These are phyloP conservation scores for Didymella sp. DNA, from an alignment of 2,329 filamentous ascomycete species.

Conservation along the genomic window DNA sequence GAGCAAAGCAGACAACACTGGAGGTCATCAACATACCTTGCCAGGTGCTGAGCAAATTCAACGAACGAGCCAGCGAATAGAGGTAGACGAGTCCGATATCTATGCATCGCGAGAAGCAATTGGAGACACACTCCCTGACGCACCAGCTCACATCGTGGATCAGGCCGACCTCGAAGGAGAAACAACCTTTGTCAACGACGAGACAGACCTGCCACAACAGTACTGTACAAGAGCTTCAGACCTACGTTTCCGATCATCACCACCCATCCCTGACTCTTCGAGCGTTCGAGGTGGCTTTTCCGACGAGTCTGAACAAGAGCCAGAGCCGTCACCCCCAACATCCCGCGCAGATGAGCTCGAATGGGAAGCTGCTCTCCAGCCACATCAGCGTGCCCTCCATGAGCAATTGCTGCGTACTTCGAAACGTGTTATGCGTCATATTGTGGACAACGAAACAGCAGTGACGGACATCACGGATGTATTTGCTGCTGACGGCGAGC, in stretches of 20 bases:
- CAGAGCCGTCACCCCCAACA: conserved; percentile 27
- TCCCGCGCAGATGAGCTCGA: conserved; percentile 42
- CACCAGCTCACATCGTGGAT: background rate
- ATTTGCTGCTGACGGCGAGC: conserved; percentile 54
- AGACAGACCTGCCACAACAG: background rate
- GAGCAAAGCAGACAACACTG: background rate
- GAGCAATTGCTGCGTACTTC: conserved; percentile 51
- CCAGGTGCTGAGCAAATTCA: background rate
- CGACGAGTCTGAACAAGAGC: conserved; percentile 25
- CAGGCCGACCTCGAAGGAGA: conserved; percentile 14
- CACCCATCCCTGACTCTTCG: conserved; percentile 26
- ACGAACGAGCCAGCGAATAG: background rate
- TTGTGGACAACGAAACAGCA: conserved; percentile 57
- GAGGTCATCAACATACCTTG: background rate
- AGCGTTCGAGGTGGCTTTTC: conserved; percentile 43
- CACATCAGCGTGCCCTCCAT: conserved; percentile 50
- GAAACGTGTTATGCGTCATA: conserved; percentile 54
- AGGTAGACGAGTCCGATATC: conserved; percentile 6
- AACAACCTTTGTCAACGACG: conserved; percentile 15
- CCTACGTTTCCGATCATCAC: conserved; percentile 32
- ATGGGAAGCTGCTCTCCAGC: conserved; percentile 50
- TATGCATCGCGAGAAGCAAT: conserved; percentile 16
- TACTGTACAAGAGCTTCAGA: conserved; percentile 9
- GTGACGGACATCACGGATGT: conserved; percentile 53
- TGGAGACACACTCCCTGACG: conserved; percentile 13